Evolutionary conservation across 805 yeast genomes (phyloP).

Genomic region (Ogataea nitratoaversa): DNA sequence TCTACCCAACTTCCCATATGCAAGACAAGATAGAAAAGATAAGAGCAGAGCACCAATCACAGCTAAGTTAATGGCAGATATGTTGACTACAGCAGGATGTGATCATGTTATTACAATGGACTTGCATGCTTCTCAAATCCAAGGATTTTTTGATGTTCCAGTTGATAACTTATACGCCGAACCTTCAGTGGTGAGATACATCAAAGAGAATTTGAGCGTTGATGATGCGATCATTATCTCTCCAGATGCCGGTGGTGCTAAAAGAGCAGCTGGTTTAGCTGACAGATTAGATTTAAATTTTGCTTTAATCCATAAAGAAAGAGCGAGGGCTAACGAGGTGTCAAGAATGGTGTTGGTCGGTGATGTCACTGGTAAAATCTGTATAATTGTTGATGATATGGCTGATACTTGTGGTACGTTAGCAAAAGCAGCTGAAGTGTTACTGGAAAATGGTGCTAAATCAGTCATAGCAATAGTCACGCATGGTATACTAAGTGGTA

Average conservation of each 20-base stretch:
- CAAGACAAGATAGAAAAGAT: constrained; percentile 86
- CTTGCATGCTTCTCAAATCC: constrained; percentile 84
- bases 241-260: constrained; percentile 90
- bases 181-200: constrained; percentile 73
- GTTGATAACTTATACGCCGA: constrained; percentile 84
- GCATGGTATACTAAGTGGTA: constrained; percentile 75
- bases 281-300: constrained; percentile 75
- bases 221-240: constrained; percentile 71
- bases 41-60: constrained; percentile 83
- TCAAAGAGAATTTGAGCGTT: constrained; percentile 54
- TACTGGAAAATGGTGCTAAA: constrained; percentile 63
- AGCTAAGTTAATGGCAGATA: constrained; percentile 78
- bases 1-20: constrained; percentile 79
- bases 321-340: constrained; percentile 80
- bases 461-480: constrained; percentile 79
- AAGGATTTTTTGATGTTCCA: constrained; percentile 79
- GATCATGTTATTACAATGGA: constrained; percentile 87
- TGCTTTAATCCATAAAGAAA: constrained; percentile 81
- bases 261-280: constrained; percentile 82
- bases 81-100: constrained; percentile 81
- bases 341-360: constrained; percentile 83
- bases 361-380: constrained; percentile 70
- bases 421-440: constrained; percentile 75
- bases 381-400: constrained; percentile 83
- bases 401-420: constrained; percentile 88